Evolutionary conservation across 495 filamentous ascomycete species (phyloP), one percentile per base, ranked within the genome.

Genomic region (Cryomyces minteri): DNA sequence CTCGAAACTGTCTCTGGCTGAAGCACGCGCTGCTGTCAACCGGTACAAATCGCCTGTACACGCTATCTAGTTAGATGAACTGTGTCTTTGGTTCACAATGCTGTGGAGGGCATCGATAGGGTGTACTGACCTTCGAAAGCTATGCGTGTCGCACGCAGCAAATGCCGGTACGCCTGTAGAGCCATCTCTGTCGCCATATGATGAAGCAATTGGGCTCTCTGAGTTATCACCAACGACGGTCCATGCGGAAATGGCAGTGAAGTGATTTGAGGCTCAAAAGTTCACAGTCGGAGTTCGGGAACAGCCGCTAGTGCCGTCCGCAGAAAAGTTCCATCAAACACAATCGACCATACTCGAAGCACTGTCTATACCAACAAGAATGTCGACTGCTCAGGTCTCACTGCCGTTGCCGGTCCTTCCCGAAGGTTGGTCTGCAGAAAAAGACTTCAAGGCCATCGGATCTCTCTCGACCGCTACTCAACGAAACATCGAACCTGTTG

Each of bases 401-500:
- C 92, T 95, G 66, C 69, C 83, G 9, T 73, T 95, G 14, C 88
- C 88, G 18, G 54, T 74, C 51, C 71, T 96, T 47, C 77, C 87
- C 36, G 70, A 74, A 54, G 84, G 78, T 52, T 96, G 90, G 90
- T 61, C 72, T 39, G 82, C 76, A 37, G 86, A 94, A 52, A 88
- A 87, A 62, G 82, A 93, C 63, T 94, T 94, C 71, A 85, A 90
- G 66, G 62, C 80, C 43, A 63, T 88, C 45, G 79, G 77, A 53
- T 64, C 68, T 44, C 63, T 88, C 47, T 81, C 79, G 42, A 66
- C 68, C 36, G 71, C 84, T 18, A 81, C 73, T 28, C 76, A 84
- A 66, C 79, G 87, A 47, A 86, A 81, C 49, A 72, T 98, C 54
- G 92, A 96, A 71, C 86, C 90, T 41, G 83, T 95, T 51, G 90